Percentiles rank a stretch among this genome's conserved stretches.
phyloP scores from a whole-genome alignment of 1,139 yeast genomes.

The Suhomyces chickasaworum region DNA sequence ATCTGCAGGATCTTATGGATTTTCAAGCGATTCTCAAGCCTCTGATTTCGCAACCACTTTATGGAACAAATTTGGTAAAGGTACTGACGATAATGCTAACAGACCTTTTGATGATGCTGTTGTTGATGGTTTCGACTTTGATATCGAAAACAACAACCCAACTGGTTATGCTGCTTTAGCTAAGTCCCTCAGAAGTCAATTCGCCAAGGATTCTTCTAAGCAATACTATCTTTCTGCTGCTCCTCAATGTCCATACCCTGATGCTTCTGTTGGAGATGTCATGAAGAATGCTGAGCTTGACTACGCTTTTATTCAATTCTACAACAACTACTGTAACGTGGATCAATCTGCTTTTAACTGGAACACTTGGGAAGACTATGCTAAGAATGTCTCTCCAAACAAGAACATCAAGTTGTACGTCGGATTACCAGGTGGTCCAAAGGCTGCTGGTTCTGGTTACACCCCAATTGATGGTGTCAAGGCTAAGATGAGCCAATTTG shows the following conservation, averaged over 20 bases:
- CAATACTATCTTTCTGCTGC: slow-evolving; percentile 85
- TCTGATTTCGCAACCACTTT: slow-evolving; percentile 68
- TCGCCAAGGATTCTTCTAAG: slow-evolving; percentile 54
- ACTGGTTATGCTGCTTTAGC: slow-evolving; percentile 67
- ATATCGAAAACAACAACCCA: slow-evolving; percentile 45
- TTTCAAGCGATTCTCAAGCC: slow-evolving; percentile 62
- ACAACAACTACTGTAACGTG: slow-evolving; percentile 82
- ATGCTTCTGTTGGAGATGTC: slow-evolving; percentile 74
- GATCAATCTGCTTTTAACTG: slow-evolving; percentile 66
- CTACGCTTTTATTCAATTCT: slow-evolving; percentile 89
- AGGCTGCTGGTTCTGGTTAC: slow-evolving; percentile 73
- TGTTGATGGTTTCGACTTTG: slow-evolving; percentile 51
- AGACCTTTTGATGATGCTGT: slow-evolving; percentile 73
- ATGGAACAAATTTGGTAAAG: slow-evolving; percentile 80
- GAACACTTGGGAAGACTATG: slow-evolving; percentile 80
- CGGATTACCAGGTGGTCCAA: slow-evolving; percentile 71
- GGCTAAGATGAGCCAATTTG: slow-evolving; percentile 30
- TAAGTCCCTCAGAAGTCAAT: slow-evolving; percentile 58
- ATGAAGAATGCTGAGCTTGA: slow-evolving; percentile 67
- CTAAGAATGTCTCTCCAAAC: slow-evolving; percentile 65
- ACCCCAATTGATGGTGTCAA: slow-evolving; percentile 24
- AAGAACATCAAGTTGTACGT: slow-evolving; percentile 61
- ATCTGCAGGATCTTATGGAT: slow-evolving; percentile 78
- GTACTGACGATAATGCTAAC: slow-evolving; percentile 28
- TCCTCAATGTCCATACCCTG: slow-evolving; percentile 95